Evolutionary conservation across 805 yeast genomes (phyloP), one percentile per base, ranked within the genome.

Genomic region (Kuraishia piskuri): DNA sequence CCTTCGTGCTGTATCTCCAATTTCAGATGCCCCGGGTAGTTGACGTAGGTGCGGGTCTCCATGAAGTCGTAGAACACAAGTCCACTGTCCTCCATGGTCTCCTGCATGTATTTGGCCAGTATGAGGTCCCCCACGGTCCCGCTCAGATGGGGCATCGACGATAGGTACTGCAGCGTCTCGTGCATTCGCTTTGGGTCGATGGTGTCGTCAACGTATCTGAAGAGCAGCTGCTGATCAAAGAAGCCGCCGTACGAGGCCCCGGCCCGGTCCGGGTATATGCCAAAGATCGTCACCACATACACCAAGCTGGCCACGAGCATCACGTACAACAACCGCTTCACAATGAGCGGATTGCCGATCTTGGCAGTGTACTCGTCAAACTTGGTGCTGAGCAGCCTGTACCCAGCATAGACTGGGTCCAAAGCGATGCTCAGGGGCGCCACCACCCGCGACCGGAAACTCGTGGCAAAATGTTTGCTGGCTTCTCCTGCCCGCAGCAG

Each of bases 51-150:
- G 49, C 73, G 73, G 52, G 82, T 67, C 52, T 75, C 78, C 40
- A 73, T 70, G 49, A 80, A 76, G 47, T 80, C 83, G 4, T 80
- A 75, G 2, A 68, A 55, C 25, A 71, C 68, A 21, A 90, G 56
- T 1, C 88, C 87, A 57, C 83, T 80, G 52, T 80, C 76, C 22
- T 68, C 64, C 68, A 87, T 80, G 50, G 79, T 78, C 22, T 77
- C 78, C 55, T 80, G 74, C 17, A 91, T 72, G 63, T 84, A 90
- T 54, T 77, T 74, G 1, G 90, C 84, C 40, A 90, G 68, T 0
- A 92, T 78, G 55, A 82, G 67, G 65, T 90, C 97, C 20, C 96
- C 98, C 17, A 82, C 79, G 2, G 97, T 85, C 2, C 98, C 98
- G 0, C 97, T 82, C 58, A 86, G 68, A 64, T 90, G 97, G 2